phyloP scores from a whole-genome alignment of 2,329 filamentous ascomycete genomes.

The Trichoderma simmonsii region DNA sequence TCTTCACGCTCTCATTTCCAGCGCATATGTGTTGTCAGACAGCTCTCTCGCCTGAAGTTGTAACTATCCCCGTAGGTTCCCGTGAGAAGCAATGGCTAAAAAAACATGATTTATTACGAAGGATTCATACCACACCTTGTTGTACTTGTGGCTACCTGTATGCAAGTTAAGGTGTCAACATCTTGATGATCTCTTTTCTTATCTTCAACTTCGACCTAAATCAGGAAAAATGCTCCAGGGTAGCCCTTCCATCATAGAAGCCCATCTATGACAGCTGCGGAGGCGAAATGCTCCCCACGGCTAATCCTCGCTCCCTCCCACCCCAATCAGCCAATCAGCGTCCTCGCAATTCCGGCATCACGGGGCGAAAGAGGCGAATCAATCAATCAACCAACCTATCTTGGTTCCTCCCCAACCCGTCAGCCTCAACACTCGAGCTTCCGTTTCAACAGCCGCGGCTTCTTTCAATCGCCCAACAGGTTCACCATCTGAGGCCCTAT shows the following conservation, averaged over 20 bases:
- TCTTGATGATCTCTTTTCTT: neutral
- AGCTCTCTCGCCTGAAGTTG: neutral
- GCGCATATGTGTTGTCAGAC: neutral
- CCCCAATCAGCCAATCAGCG: slow-evolving; percentile 29
- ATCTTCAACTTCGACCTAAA: neutral
- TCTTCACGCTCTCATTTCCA: neutral
- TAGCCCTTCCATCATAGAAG: neutral
- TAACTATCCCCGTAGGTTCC: neutral
- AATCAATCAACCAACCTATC: slow-evolving; percentile 6
- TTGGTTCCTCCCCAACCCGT: slow-evolving; percentile 9
- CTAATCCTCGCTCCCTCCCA: slow-evolving; percentile 30
- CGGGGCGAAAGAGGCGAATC: slow-evolving; percentile 30
- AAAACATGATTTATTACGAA: neutral
- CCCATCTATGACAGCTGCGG: neutral
- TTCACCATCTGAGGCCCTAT: slow-evolving; percentile 16
- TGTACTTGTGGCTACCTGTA: too few species aligned
- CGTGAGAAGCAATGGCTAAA: neutral
- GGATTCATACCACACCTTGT: neutral
- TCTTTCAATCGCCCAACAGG: slow-evolving; percentile 7
- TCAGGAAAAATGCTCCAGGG: neutral
- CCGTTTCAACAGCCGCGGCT: neutral
- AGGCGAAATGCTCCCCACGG: slow-evolving; percentile 21
- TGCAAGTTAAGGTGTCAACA: neutral
- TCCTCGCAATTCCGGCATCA: slow-evolving; percentile 28
- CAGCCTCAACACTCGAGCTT: slow-evolving; percentile 26